Evolutionary conservation across 768 basidiomycete genomes (phyloP).

Genomic region (Punctularia strigosozonata): DNA sequence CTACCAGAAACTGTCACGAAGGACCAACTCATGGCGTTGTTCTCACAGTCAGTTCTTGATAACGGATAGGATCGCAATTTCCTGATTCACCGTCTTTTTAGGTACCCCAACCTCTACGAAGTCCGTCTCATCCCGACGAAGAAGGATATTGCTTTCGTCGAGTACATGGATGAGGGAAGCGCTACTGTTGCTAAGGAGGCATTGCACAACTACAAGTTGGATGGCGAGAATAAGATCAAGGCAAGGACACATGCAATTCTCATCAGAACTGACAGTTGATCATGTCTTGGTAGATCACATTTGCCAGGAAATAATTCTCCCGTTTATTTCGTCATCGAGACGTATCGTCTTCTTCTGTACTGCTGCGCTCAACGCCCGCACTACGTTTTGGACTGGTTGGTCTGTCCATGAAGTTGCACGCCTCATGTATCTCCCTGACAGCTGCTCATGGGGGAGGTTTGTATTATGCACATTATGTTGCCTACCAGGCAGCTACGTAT

Average conservation of each 20-base stretch:
- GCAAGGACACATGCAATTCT: constrained; percentile 23
- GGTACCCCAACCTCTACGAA: constrained; percentile 93
- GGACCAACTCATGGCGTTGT: constrained; percentile 81
- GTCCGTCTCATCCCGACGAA: constrained; percentile 98
- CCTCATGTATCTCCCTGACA: too few relatives aligned
- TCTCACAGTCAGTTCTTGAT: constrained; percentile 71
- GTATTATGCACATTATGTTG: too few relatives aligned
- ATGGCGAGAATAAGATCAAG: constrained; percentile 98
- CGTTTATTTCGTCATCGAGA: too few relatives aligned
- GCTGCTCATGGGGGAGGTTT: too few relatives aligned
- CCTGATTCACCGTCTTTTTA: constrained; percentile 16
- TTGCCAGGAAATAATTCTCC: constrained; percentile 50
- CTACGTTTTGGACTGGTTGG: too few relatives aligned
- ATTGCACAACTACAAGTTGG: constrained; percentile 93
- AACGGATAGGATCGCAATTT: not conserved
- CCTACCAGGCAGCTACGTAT: too few relatives aligned
- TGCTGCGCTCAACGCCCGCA: too few relatives aligned
- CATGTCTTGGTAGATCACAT: constrained; percentile 48
- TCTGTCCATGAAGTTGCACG: too few relatives aligned
- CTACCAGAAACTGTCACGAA: constrained; percentile 88
- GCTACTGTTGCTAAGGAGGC: constrained; percentile 91
- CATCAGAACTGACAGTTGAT: not conserved
- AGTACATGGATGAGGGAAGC: constrained; percentile 87
- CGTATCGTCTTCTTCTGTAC: not conserved
- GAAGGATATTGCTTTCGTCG: constrained; percentile 97